Evolutionary conservation across 2,329 filamentous ascomycete species (phyloP), one percentile per base, ranked within the genome.

Genomic region (Xylaria sp.): DNA sequence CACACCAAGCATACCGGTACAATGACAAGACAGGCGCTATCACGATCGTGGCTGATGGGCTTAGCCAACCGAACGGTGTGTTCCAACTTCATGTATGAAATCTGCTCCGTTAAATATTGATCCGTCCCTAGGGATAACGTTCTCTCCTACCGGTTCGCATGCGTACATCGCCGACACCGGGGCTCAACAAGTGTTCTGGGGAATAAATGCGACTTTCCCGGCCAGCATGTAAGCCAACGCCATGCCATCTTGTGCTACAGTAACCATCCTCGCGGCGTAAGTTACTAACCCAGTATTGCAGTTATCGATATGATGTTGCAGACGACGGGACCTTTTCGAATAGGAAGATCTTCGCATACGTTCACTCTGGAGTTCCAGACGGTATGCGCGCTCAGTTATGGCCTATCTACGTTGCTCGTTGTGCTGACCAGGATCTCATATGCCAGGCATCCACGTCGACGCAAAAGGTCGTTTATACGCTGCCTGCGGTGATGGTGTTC

Each of bases 141-240:
- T 90, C 74, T 86, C 85, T 0, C 87, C 87, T 0, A 83, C 85
- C 68, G 86, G 87, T 23, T 76, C 77, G 8, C 79, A 83, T 25
- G 79, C 85, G 1, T 90, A 90, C 66, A 78, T 90, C 3, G 85
- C 87, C 9, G 88, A 90, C 72, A 88, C 86, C 0, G 89, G 88
- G 1, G 80, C 82, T n/a, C 79, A 79, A 8, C 81, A 80, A n/a
- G 82, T 76, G 0, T 80, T 83, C n/a, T 81, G 78, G 60, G 85
- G 85, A 13, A 72, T 74, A 37, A 83, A 85, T 41, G 73, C 78
- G 1, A 80, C 81, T 0, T 74, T 79, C 7, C 83, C 85, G 0
- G 77, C 86, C 1, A 83, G 82, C 18, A 83, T 89, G 85, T 87
- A 75, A 75, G 84, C 71, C 70, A 15, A n/a, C n/a, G 3, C 52